phyloP scores from a whole-genome alignment of 23 red algal genomes.

The Gracilaria caudata region DNA sequence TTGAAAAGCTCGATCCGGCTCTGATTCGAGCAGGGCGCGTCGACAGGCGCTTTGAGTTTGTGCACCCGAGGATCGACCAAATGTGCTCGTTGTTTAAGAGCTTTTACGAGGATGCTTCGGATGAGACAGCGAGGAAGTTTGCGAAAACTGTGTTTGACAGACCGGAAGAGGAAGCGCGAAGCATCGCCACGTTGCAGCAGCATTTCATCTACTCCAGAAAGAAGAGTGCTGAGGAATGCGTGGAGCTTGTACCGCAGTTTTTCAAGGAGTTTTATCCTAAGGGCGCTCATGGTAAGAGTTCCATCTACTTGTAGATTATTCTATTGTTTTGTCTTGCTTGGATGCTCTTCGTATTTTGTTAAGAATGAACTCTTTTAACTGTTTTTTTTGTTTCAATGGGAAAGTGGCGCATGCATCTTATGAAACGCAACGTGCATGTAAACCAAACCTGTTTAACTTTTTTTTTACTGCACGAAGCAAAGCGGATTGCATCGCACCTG shows the following conservation, averaged over 20 bases:
- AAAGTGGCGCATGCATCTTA: neutral
- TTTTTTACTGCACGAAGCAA: neutral
- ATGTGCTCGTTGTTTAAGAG: constrained; percentile 61
- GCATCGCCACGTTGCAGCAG: constrained; percentile 76
- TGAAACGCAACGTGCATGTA: neutral
- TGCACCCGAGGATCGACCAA: constrained; percentile 61
- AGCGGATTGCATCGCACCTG: constrained; percentile 10
- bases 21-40: constrained; percentile 77
- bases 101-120: constrained; percentile 61
- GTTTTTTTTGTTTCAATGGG: neutral
- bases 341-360: neutral
- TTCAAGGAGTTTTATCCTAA: constrained; percentile 73
- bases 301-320: constrained; percentile 17
- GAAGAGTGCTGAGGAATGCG: constrained; percentile 51
- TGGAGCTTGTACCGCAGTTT: constrained; percentile 61
- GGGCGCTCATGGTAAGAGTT: constrained; percentile 21
- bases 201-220: constrained; percentile 77
- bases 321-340: neutral
- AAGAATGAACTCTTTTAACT: neutral
- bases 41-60: constrained; percentile 71
- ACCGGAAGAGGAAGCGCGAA: constrained; percentile 58
- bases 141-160: constrained; percentile 54
- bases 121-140: constrained; percentile 51
- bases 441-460: neutral
- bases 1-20: constrained; percentile 74